phyloP scores from a whole-genome alignment of 257 asterid genomes.

The Fraxinus americana region DNA sequence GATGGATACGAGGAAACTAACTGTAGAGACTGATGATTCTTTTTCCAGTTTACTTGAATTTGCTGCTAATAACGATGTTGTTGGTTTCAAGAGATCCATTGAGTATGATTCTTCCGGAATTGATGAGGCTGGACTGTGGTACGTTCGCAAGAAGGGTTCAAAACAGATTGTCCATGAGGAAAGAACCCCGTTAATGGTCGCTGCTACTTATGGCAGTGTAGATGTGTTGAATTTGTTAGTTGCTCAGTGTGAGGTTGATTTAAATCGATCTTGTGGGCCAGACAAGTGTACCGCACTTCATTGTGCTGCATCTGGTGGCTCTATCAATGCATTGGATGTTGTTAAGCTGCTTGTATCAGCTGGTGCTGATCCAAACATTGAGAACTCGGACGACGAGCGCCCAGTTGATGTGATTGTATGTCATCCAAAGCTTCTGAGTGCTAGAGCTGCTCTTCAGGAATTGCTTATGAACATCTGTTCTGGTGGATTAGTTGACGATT shows the following conservation, averaged over 20 bases:
- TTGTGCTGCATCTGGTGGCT: constrained; percentile 90
- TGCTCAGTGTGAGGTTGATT: constrained; percentile 72
- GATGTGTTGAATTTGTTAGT: constrained; percentile 78
- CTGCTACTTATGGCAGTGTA: constrained; percentile 78
- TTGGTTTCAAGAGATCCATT: constrained; percentile 62
- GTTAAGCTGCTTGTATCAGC: constrained; percentile 69
- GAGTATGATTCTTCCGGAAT: constrained; percentile 69
- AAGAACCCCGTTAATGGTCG: constrained; percentile 91
- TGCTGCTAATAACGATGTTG: constrained; percentile 80
- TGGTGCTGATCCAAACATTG: constrained; percentile 84
- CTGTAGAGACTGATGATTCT: constrained; percentile 64
- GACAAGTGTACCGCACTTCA: constrained; percentile 88
- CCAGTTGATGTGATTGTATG: constrained; percentile 65
- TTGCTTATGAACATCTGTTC: constrained; percentile 56
- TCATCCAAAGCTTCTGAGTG: constrained; percentile 54
- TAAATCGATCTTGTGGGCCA: constrained; percentile 68
- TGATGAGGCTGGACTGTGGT: constrained; percentile 80
- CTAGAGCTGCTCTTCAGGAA: constrained; percentile 58
- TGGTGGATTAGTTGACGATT: constrained; percentile 66
- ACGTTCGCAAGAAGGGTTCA: constrained; percentile 66
- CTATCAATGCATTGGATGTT: constrained; percentile 51
- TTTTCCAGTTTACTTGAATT: constrained; percentile 81
- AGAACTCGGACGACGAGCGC: constrained; percentile 61
- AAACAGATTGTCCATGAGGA: constrained; percentile 68
- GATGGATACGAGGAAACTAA: constrained; percentile 48